Conservation (phyloP, 1,284 basidiomycete genomes). For the Coniferiporia weirii region DNA sequence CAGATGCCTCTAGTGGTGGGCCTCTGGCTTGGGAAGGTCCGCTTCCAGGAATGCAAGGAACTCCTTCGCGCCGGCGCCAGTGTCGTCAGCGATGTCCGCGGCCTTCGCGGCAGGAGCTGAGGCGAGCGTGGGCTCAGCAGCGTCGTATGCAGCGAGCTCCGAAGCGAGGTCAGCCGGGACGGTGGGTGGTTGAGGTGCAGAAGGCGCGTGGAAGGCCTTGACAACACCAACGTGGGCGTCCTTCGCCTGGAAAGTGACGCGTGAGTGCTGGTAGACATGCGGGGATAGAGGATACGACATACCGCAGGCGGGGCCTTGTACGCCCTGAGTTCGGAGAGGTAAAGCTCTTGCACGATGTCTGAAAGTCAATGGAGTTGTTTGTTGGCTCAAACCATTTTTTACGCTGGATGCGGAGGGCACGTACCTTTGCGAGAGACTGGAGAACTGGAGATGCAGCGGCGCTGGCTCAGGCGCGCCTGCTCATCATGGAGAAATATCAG, state of each 20-base stretch:
- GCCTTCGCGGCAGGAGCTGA: slow-evolving; percentile 27
- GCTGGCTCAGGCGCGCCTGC: slow-evolving; percentile 14
- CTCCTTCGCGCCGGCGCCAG: slow-evolving; percentile 46
- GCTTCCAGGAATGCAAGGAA: slow-evolving; percentile 56
- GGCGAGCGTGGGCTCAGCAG: slow-evolving; percentile 62
- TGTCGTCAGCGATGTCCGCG: slow-evolving; percentile 31
- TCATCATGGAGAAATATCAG: background rate
- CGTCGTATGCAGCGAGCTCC: slow-evolving; percentile 80
- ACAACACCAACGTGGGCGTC: slow-evolving; percentile 82
- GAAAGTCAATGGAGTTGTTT: slow-evolving; percentile 17
- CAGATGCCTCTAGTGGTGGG: slow-evolving; percentile 40
- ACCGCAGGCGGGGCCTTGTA: slow-evolving; percentile 73
- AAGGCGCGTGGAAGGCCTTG: slow-evolving; percentile 66
- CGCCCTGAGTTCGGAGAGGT: slow-evolving; percentile 83
- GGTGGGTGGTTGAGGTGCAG: slow-evolving; percentile 61
- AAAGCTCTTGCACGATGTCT: slow-evolving; percentile 93
- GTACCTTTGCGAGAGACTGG: slow-evolving; percentile 65
- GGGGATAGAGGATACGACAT: slow-evolving; percentile 25
- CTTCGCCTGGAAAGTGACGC: slow-evolving; percentile 48
- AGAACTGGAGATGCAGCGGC: slow-evolving; percentile 58
- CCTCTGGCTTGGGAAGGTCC: slow-evolving; percentile 51
- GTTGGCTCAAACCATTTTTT: no score
- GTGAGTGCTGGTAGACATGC: background rate
- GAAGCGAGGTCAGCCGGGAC: slow-evolving; percentile 75
- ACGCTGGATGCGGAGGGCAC: background rate